A percentile compares a stretch with the other conserved stretches of the same genome.
These are phyloP conservation scores for Cercospora sp. DNA, from an alignment of 2,329 filamentous ascomycete genomes.

Conservation along the genomic window DNA sequence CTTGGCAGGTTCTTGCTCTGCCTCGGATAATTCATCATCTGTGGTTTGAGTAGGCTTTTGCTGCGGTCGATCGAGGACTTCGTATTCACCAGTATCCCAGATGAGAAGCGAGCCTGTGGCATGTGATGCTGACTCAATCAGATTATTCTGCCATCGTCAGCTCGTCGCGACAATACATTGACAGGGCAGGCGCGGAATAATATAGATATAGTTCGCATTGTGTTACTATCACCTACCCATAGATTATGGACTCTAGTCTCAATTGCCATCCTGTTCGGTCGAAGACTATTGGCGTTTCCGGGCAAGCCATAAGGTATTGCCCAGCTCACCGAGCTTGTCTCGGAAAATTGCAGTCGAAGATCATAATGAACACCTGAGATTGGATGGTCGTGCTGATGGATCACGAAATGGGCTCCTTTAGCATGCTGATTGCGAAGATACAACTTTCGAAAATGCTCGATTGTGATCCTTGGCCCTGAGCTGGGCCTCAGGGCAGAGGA, in stretches of 20 bases:
- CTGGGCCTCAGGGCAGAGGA: conserved; percentile 33
- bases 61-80: conserved; percentile 37
- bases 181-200: not conserved
- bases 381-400: conserved; percentile 74
- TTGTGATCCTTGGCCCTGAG: conserved; percentile 40
- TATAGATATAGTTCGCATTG: not conserved
- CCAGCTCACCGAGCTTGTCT: conserved; percentile 63
- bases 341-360: conserved; percentile 68
- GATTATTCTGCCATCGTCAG: conserved; percentile 42
- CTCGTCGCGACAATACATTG: not conserved
- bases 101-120: conserved; percentile 48
- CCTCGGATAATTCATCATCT: conserved; percentile 39
- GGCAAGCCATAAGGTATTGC: conserved; percentile 48
- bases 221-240: conserved; percentile 37
- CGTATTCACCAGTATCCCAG: conserved; percentile 50
- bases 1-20: conserved; percentile 26
- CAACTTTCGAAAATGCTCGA: conserved; percentile 47
- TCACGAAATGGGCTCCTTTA: conserved; percentile 58
- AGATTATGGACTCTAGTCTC: conserved; percentile 49
- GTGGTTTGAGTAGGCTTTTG: conserved; percentile 30
- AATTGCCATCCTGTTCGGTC: conserved; percentile 46
- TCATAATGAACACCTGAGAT: conserved; percentile 61
- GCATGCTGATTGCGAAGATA: conserved; percentile 51
- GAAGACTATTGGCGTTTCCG: conserved; percentile 44
- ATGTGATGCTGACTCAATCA: conserved; percentile 47